These are phyloP conservation scores for Diaporthe ampelina DNA, from an alignment of 2,329 filamentous ascomycete genomes.

Conservation along the genomic window DNA sequence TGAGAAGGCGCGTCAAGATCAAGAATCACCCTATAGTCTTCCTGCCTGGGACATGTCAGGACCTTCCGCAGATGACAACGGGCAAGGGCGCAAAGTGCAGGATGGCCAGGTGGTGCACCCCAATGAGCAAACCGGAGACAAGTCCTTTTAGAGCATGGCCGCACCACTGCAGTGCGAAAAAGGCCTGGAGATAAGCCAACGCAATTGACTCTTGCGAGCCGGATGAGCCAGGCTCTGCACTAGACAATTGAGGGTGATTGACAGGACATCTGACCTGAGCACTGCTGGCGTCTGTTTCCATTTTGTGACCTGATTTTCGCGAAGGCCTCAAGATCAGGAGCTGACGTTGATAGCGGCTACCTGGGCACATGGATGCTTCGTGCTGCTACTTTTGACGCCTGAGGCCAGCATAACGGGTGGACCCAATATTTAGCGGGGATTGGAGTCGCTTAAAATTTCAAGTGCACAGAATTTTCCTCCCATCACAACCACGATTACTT, in stretches of 20 bases:
- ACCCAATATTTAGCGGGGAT: slow-evolving; percentile 30
- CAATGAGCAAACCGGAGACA: not conserved
- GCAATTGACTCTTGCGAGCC: not conserved
- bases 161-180: too few species aligned
- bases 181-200: not conserved
- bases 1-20: slow-evolving; percentile 35
- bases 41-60: slow-evolving; percentile 11
- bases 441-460: slow-evolving; percentile 40
- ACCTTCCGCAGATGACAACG: not conserved
- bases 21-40: not conserved
- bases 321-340: not conserved
- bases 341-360: not conserved
- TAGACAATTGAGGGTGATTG: not conserved
- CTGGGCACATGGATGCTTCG: not conserved
- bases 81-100: too few species aligned
- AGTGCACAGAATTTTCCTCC: slow-evolving; percentile 39
- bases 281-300: too few species aligned
- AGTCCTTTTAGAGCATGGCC: not conserved
- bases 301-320: too few species aligned
- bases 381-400: slow-evolving; percentile 10
- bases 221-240: not conserved
- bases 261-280: not conserved
- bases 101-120: too few species aligned
- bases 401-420: slow-evolving; percentile 23
- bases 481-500: slow-evolving; percentile 20